Percentiles rank a stretch among this genome's conserved stretches.
phyloP scores from a whole-genome alignment of 2,329 filamentous ascomycete species.

The Arthrobotrys sinensis region DNA sequence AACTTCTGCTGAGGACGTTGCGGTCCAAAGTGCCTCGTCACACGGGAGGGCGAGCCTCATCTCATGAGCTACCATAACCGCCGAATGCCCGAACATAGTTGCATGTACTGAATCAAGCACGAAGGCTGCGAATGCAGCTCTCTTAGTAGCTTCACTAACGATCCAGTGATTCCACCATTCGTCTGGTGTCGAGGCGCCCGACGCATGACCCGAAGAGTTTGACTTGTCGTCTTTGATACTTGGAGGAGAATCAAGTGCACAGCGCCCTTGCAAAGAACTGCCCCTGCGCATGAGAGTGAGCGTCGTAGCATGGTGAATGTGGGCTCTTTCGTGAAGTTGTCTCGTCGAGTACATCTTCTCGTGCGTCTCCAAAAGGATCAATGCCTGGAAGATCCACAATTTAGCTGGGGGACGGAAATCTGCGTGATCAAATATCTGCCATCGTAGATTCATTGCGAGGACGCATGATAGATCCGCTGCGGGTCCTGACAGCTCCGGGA shows the following conservation, averaged over 20 bases:
- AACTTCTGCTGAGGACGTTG: conserved; percentile 88
- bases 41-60: conserved; percentile 92
- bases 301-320: conserved; percentile 96
- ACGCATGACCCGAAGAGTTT: conserved; percentile 69
- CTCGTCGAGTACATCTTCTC: conserved; percentile 98
- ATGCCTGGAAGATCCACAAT: conserved; percentile 93
- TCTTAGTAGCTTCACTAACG: conserved; percentile 88
- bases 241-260: conserved; percentile 85
- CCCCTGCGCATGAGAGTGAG: conserved; percentile 95
- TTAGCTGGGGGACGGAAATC: conserved; percentile 94
- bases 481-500: conserved; percentile 79
- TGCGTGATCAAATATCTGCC: conserved; percentile 93
- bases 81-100: conserved; percentile 97
- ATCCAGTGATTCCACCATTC: conserved; percentile 98
- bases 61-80: conserved; percentile 96
- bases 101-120: conserved; percentile 96
- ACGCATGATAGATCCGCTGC: conserved; percentile 91
- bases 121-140: conserved; percentile 93
- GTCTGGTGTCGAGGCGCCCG: conserved; percentile 80
- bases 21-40: conserved; percentile 92
- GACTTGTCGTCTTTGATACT: conserved; percentile 77
- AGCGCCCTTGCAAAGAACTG: conserved; percentile 88
- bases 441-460: conserved; percentile 91
- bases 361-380: conserved; percentile 90
- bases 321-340: conserved; percentile 90